phyloP scores from a whole-genome alignment of 306 rosid genomes.

The Purshia tridentata region DNA sequence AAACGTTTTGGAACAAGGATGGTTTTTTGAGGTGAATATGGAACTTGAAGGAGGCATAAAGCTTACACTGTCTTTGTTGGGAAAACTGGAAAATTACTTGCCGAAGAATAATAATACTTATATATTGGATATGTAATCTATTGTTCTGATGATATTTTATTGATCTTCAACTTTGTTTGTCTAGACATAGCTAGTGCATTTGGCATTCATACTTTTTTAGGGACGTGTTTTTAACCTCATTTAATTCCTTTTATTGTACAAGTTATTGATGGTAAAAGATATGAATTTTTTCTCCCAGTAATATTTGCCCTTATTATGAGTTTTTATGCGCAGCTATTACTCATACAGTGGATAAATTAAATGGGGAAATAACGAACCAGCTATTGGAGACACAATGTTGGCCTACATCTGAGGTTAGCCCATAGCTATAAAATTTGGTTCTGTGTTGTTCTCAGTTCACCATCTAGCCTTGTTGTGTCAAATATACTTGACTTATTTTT shows the following conservation, averaged over 20 bases:
- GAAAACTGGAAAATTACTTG: neutral
- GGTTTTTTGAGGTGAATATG: neutral
- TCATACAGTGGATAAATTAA: constrained; percentile 46
- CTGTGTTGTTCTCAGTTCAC: neutral
- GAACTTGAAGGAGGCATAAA: neutral
- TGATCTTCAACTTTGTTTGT: constrained; percentile 4
- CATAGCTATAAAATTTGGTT: neutral
- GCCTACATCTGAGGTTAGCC: constrained; percentile 67
- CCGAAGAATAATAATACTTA: neutral
- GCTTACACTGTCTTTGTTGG: neutral
- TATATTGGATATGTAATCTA: neutral
- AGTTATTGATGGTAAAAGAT: constrained; percentile 21
- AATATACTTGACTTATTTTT: neutral
- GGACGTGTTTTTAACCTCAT: neutral
- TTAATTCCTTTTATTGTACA: constrained; percentile 1
- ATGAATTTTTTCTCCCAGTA: constrained; percentile 12
- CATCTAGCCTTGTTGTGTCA: neutral
- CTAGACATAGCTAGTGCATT: neutral
- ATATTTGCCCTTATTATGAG: constrained; percentile 6
- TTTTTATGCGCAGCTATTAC: constrained; percentile 46
- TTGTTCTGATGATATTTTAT: constrained; percentile 1
- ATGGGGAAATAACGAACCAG: constrained; percentile 49
- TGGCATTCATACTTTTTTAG: neutral
- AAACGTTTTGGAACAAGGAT: neutral
- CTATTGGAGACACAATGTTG: constrained; percentile 40